Conservation (phyloP, 139 green algal genomes). For the Closterium sp. region DNA sequence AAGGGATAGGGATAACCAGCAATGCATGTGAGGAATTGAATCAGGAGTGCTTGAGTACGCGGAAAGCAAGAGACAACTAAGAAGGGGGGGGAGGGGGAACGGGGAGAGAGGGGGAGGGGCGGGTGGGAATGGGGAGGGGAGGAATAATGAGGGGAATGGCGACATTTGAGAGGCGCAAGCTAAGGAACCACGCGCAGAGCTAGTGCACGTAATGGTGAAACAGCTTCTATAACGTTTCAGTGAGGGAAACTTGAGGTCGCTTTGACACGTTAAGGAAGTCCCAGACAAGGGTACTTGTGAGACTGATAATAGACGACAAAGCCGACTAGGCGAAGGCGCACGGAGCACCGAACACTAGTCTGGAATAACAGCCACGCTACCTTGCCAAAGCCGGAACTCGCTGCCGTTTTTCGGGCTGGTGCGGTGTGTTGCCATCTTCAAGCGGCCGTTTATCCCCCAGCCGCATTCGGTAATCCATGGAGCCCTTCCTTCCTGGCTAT, state of each 20-base stretch:
- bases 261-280: too few species aligned
- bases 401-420: not conserved
- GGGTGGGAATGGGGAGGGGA: too few species aligned
- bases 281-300: too few species aligned
- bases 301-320: too few species aligned
- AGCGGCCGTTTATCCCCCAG: not conserved
- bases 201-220: not conserved
- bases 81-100: not conserved
- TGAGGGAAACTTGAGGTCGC: too few species aligned
- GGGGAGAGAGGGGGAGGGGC: too few species aligned
- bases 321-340: too few species aligned
- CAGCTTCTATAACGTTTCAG: too few species aligned
- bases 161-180: not conserved
- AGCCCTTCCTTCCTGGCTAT: not conserved
- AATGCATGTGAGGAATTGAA: too few species aligned
- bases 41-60: not conserved
- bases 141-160: not conserved
- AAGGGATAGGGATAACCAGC: not conserved
- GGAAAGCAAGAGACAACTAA: not conserved
- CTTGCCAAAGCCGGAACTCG: not conserved
- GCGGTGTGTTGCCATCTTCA: not conserved
- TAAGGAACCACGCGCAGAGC: not conserved
- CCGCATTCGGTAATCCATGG: not conserved
- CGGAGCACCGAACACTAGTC: too few species aligned
- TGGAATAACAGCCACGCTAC: not conserved